Percentiles rank a stretch among this genome's conserved stretches.
Conservation (phyloP, 208 protist genomes). For the Leishmania arabica region DNA sequence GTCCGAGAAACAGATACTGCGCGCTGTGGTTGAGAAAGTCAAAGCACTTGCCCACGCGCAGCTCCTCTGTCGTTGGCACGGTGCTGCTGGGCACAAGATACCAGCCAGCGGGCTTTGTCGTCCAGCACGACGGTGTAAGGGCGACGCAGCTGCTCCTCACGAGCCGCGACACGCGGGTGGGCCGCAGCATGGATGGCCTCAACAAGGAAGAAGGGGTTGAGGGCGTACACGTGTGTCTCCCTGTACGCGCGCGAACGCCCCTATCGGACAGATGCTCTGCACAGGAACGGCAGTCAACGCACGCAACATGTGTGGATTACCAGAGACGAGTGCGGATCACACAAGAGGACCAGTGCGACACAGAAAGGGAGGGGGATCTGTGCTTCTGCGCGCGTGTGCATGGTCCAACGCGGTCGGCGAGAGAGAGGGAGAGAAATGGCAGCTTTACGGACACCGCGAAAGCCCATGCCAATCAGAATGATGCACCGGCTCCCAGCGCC, state of each 20-base stretch:
- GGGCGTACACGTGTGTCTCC: not conserved
- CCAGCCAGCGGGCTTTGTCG: constrained; percentile 62
- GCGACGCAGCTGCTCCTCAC: constrained; percentile 25
- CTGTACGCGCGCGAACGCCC: not conserved
- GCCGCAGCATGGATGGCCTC: constrained; percentile 8
- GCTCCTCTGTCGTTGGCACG: constrained; percentile 47
- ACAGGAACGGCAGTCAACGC: not conserved
- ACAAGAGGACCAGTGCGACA: not conserved
- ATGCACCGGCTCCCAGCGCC: not conserved
- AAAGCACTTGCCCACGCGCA: constrained; percentile 72
- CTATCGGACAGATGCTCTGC: not conserved
- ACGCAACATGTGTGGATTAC: not conserved
- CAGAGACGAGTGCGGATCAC: not conserved
- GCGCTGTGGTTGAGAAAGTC: constrained; percentile 81
- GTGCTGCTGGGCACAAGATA: constrained; percentile 53
- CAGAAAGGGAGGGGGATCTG: not conserved
- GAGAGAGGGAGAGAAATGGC: no score
- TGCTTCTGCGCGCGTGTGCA: not conserved
- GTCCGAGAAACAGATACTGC: constrained; percentile 82
- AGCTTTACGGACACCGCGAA: not conserved
- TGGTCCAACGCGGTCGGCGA: not conserved
- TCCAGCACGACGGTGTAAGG: constrained; percentile 67
- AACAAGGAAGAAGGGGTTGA: not conserved
- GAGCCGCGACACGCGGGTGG: constrained; percentile 2
- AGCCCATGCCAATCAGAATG: not conserved